Evolutionary conservation across 2,329 filamentous ascomycete species (phyloP), one percentile per base, ranked within the genome.

Genomic region (Penicillium sp.): DNA sequence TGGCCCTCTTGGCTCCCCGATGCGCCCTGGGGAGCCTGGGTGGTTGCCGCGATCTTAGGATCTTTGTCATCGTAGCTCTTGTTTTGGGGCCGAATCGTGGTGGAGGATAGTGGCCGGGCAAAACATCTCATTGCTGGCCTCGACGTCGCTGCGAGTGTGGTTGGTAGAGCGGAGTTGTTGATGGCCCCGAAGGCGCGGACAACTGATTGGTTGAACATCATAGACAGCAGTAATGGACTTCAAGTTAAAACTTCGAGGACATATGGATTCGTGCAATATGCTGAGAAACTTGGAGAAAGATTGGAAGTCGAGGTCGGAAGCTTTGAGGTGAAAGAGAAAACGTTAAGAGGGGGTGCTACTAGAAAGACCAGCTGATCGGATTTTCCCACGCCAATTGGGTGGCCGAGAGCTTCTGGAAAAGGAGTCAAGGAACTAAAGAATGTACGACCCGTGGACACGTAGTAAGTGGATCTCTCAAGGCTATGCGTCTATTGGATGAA

Each of bases 1-100:
- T 85, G 81, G 53, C 90, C 90, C 70, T 86, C 84, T 56, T 84
- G 80, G 5, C 72, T 68, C 6, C 69, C 69, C 1, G 70, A 63
- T 2, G 69, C 64, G 8, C 67, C 71, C 16, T 64, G 60, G 0
- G 68, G 69, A 10, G 74, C 72, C 19, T 66, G 68, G 19, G 68
- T 70, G 14, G 70, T 74, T 10, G 70, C 67, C 6, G 65, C 46
- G 2, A 65, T 27, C 1, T 67, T 26, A 2, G 66, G 66, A 35
- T 73, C 68, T 3, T 70, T 68, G 48, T 64, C 68, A 6, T 70
- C 68, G 49, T 65, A 60, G 37, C 66, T 64, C 27, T 67, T 61
- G 37, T 70, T 64, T 16, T 68, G 67, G 57, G 53, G 49, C 44
- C 68, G 66, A 24, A 61, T 24, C 29, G 62, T 35, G 0, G 74